These are phyloP conservation scores for Monosporascus sp. DNA, from an alignment of 2,329 filamentous ascomycete species.

Conservation along the genomic window DNA sequence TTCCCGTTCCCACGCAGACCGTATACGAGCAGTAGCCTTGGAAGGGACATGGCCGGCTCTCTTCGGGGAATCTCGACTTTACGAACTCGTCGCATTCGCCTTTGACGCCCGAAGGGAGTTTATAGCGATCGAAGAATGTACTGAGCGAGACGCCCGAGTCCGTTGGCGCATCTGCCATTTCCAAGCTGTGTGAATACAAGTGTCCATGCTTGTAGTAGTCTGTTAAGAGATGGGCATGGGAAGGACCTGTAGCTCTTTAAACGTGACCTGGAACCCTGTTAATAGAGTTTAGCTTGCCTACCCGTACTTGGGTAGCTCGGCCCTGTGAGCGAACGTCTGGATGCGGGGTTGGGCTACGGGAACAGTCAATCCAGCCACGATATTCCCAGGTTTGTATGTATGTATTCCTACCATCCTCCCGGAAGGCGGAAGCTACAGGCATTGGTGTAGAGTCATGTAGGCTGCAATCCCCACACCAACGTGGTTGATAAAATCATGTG, in stretches of 20 bases:
- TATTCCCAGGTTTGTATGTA: not conserved
- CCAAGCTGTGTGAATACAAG: not conserved
- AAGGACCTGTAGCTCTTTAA: not conserved
- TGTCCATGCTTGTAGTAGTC: not conserved
- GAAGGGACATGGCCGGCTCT: conserved; percentile 27
- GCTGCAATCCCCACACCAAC: not conserved
- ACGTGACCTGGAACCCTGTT: not conserved
- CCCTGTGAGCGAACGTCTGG: conserved; percentile 9
- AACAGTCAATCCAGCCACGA: not conserved
- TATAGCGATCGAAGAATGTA: conserved; percentile 24
- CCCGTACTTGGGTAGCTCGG: not conserved
- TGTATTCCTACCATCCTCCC: not conserved
- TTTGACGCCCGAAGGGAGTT: conserved; percentile 17
- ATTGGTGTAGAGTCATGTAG: not conserved
- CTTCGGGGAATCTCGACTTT: conserved; percentile 23
- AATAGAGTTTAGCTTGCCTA: conserved; percentile 1
- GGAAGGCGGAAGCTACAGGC: too few relatives aligned
- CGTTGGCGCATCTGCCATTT: conserved; percentile 15
- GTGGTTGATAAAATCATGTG: not conserved
- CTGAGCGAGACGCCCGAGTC: conserved; percentile 21
- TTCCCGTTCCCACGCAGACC: conserved; percentile 31
- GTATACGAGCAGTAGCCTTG: conserved; percentile 52
- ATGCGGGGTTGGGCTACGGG: conserved; percentile 9
- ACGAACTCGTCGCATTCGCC: conserved; percentile 29
- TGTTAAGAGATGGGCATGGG: not conserved